Conservation (phyloP, 805 yeast genomes). For the Sugiyamaella valdiviana region DNA sequence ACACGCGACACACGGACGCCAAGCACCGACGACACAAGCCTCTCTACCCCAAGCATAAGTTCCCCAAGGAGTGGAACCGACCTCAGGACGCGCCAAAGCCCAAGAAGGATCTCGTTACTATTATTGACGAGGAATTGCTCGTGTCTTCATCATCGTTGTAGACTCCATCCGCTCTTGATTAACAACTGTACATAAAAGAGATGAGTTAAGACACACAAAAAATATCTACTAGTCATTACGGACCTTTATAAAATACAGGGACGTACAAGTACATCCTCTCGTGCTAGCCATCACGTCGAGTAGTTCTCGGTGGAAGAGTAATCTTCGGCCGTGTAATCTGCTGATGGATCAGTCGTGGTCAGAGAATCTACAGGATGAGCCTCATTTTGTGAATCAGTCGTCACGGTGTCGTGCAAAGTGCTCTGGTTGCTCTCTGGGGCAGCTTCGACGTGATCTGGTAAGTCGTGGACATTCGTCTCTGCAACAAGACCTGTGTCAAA, state of each 20-base stretch:
- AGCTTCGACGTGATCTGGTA: no score
- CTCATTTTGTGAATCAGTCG: no score
- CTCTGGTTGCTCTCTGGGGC: not conserved
- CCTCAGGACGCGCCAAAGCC: conserved; percentile 64
- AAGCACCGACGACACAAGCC: conserved; percentile 40
- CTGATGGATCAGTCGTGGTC: no score
- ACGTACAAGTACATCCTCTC: no score
- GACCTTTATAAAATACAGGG: not conserved
- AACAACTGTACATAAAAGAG: conserved; percentile 1
- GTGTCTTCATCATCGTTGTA: not conserved
- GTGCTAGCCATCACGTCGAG: no score
- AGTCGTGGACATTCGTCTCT: no score
- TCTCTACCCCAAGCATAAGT: conserved; percentile 37
- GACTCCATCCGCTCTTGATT: no score
- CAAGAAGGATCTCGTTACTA: conserved; percentile 24
- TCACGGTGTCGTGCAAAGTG: no score
- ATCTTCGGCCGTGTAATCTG: no score
- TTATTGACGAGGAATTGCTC: conserved; percentile 1
- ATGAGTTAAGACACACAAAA: not conserved
- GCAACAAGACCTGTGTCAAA: no score
- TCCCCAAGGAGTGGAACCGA: conserved; percentile 77
- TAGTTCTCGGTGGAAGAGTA: no score
- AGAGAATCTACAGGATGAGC: no score
- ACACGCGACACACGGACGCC: conserved; percentile 58
- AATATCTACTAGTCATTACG: not conserved